Evolutionary conservation across 208 protist species (phyloP).

Genomic region (Leishmania mexicana): DNA sequence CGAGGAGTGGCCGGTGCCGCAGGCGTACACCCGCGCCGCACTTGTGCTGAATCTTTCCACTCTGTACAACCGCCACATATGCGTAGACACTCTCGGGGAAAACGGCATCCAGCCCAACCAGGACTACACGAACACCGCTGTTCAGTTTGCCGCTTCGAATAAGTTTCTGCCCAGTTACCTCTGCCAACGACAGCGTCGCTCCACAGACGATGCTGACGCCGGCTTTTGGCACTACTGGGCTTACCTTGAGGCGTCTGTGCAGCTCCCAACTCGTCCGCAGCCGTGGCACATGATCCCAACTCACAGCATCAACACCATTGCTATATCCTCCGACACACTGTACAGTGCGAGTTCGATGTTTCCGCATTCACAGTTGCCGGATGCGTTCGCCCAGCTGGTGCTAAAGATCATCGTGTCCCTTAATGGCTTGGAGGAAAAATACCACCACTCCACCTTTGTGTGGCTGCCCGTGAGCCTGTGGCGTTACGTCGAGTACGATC

Average conservation of each 20-base stretch:
- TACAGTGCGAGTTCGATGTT: not conserved
- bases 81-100: conserved; percentile 50
- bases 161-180: conserved; percentile 31
- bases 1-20: conserved; percentile 54
- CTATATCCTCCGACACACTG: conserved; percentile 40
- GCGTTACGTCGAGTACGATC: conserved; percentile 63
- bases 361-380: not conserved
- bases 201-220: not conserved
- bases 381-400: conserved; percentile 16
- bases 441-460: conserved; percentile 73
- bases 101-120: conserved; percentile 77
- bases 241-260: conserved; percentile 34
- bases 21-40: conserved; percentile 50
- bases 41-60: conserved; percentile 71
- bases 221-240: conserved; percentile 28
- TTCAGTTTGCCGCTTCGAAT: conserved; percentile 7
- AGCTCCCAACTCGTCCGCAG: conserved; percentile 32
- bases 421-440: conserved; percentile 68
- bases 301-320: conserved; percentile 60
- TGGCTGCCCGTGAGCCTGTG: conserved; percentile 48
- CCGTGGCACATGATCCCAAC: conserved; percentile 44
- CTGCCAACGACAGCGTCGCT: conserved; percentile 34
- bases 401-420: conserved; percentile 47
- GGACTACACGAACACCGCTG: conserved; percentile 54
- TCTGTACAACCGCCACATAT: conserved; percentile 43